Conservation (phyloP, 352 stramenopile species). For the Halophytophthora batemanensis region DNA sequence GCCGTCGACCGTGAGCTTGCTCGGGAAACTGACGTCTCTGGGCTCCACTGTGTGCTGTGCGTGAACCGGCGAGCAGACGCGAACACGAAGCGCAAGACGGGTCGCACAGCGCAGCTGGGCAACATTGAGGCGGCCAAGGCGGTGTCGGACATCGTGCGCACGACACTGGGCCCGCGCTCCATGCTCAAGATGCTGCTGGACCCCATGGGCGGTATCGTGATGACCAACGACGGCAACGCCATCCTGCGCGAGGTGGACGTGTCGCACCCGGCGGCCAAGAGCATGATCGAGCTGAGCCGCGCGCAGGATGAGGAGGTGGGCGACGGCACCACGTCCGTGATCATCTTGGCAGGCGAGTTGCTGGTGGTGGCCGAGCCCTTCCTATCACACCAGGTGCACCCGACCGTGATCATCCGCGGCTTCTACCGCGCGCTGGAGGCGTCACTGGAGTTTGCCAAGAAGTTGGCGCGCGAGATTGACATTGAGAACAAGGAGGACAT, state of each 20-base stretch:
- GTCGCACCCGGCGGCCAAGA: constrained; percentile 97
- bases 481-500: constrained; percentile 95
- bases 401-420: constrained; percentile 96
- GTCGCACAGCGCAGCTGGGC: constrained; percentile 95
- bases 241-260: constrained; percentile 99
- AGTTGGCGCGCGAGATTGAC: constrained; percentile 92
- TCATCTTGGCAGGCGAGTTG: constrained; percentile 98
- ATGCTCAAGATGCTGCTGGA: constrained; percentile 99
- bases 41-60: not conserved
- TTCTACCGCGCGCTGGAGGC: constrained; percentile 88
- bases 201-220: constrained; percentile 99
- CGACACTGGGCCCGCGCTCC: constrained; percentile 96
- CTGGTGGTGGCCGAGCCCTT: constrained; percentile 97
- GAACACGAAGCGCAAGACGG: constrained; percentile 98
- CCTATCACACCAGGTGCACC: constrained; percentile 96
- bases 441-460: constrained; percentile 93
- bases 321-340: constrained; percentile 99
- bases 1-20: no score
- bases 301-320: constrained; percentile 99
- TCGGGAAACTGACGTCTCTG: not conserved
- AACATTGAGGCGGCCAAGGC: constrained; percentile 98
- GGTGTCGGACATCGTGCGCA: constrained; percentile 98
- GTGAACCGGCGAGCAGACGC: constrained; percentile 55
- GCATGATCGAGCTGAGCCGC: constrained; percentile 99
- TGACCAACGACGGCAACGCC: constrained; percentile 99